Evolutionary conservation across 306 rosid species (phyloP), one percentile per base, ranked within the genome.

Genomic region (Vigna mungo): DNA sequence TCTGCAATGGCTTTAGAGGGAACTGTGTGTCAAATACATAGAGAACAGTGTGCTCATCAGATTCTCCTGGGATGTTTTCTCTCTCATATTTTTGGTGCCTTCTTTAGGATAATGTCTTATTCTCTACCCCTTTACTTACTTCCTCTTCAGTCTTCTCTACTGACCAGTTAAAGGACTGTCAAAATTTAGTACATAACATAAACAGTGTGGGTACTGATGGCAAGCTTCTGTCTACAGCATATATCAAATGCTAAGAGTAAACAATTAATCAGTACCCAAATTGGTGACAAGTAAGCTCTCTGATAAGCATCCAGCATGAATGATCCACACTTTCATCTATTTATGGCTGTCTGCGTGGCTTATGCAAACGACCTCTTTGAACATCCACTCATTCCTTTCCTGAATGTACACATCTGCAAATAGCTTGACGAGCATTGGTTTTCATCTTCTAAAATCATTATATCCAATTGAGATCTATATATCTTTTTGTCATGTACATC

Each of bases 341-440:
- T 80, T 77, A 44, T 65, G 75, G 65, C 49, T 74, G 56, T 76
- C 90, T 46, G 88, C 68, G 62, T 79, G 58, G 51, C 78, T 79
- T 78, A 92, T 34, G 86, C 86, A 85, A 58, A 74, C 75, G 32
- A 94, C 94, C 77, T 90, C 97, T 76, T 87, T 88, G 90, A 92
- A 93, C 99, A 91, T 88, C 97, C 99, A 96, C 51, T 80, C 89
- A 43, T 82, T 90, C 80, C 74, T 86, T 76, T 92, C 96, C 69
- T 79, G 90, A 77, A 89, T 79, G 72, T 89, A 91, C 54, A 88
- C 85, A 79, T 96, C 97, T 89, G 87, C 99, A 81, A 96, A 96
- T 69, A 89, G 79, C 67, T 89, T 88, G 9, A 93, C 36, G 80
- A 87, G 80, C 89, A 92, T 76, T 93, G 97, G 72, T 64, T 85